phyloP scores from a whole-genome alignment of 2,329 filamentous ascomycete genomes.

The Claviceps purpurea region DNA sequence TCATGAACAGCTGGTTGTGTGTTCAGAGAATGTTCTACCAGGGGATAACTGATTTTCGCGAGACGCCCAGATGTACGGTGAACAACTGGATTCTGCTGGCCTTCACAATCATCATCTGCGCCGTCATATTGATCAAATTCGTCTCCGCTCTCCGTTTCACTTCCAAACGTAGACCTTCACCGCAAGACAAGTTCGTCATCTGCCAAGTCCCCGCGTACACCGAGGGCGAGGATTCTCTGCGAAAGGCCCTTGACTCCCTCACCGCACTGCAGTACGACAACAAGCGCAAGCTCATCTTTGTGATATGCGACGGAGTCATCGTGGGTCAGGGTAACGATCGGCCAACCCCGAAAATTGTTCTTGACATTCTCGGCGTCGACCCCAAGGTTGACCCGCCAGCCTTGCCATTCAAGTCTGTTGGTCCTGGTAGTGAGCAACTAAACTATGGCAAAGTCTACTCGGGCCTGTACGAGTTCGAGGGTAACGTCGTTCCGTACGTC shows the following conservation, averaged over 20 bases:
- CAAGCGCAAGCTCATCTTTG: constrained; percentile 91
- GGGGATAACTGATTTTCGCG: constrained; percentile 74
- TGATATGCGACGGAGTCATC: constrained; percentile 95
- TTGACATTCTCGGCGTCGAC: constrained; percentile 94
- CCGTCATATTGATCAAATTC: constrained; percentile 79
- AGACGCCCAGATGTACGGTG: constrained; percentile 61
- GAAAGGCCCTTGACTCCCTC: constrained; percentile 86
- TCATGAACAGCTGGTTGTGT: constrained; percentile 61
- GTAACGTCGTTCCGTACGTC: constrained; percentile 91
- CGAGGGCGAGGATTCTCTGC: constrained; percentile 87
- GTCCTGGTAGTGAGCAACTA: constrained; percentile 76
- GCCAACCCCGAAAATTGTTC: constrained; percentile 91
- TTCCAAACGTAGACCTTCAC: constrained; percentile 74
- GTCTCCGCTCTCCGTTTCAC: constrained; percentile 85
- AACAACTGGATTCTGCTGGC: constrained; percentile 85
- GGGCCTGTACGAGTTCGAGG: constrained; percentile 92
- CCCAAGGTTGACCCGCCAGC: constrained; percentile 93
- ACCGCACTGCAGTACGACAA: constrained; percentile 95
- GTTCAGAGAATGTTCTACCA: constrained; percentile 73
- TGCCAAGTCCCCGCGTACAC: constrained; percentile 97
- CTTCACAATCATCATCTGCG: constrained; percentile 72
- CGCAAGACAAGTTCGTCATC: constrained; percentile 97
- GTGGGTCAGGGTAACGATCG: constrained; percentile 92
- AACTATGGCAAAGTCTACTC: constrained; percentile 99
- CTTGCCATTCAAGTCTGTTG: constrained; percentile 86